Evolutionary conservation across 2,329 filamentous ascomycete species (phyloP), one percentile per base, ranked within the genome.

Genomic region (Paecilomyces formosus): DNA sequence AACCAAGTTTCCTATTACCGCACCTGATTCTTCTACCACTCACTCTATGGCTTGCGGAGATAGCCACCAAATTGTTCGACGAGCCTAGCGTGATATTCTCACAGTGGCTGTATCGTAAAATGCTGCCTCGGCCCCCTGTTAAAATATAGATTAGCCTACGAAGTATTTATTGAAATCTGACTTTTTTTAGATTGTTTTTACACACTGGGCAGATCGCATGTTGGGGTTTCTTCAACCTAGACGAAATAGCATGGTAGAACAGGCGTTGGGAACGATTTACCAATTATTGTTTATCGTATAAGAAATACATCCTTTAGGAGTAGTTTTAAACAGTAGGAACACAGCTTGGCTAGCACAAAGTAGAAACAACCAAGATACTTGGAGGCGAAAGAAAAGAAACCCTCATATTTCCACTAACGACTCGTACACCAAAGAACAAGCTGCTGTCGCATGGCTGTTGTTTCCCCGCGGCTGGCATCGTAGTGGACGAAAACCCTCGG

Each of bases 1-100:
- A 88, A 69, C 33, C 85, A 35, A 78, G 79, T 1, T 87, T 87
- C 64, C 70, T 88, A 22, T 57, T 81, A 1, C 81, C 85, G 1
- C 84, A 89, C 49, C 30, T 88, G 7, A 72, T 88, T 30, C 68
- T 88, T 3, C 63, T 87, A 55, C 85, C 85, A 0, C 56, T 85
- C 21, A 88, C 84, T 0, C 72, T 87, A 2, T 85, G 80, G 75
- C 59, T 81, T 22, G 83, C 85, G 2, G 83, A 86, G 56, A 58
- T 86, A 6, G 78, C 79, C 1, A 87, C 84, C 1, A 78, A 76
- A 53, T 64, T 76, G 18, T 72, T 88, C 15, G 85, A 88, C 62
- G 81, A 85, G 62, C 85, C 85, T 1, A 82, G 81, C 54, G 83
- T 88, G 15, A 79, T 72, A 53, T 79, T 86, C 64, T 72, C 82